These are phyloP conservation scores for Cladosporium sp. DNA, from an alignment of 2,329 filamentous ascomycete genomes.

Conservation along the genomic window DNA sequence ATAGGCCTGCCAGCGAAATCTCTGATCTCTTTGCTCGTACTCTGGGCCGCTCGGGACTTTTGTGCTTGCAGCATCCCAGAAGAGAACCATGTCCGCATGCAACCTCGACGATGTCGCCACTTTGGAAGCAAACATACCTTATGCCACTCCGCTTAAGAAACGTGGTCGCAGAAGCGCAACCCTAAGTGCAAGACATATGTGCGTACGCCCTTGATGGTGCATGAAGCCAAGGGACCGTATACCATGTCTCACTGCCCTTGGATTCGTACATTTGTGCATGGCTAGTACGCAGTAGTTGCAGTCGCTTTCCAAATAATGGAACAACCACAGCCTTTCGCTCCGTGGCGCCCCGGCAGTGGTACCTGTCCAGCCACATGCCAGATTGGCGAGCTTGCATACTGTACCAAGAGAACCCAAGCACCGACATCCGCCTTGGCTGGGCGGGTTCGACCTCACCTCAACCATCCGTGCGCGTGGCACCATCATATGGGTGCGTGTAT, in stretches of 20 bases:
- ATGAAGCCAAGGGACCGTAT: neutral
- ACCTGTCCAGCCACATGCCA: neutral
- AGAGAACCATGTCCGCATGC: neutral
- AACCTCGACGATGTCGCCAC: neutral
- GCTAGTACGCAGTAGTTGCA: neutral
- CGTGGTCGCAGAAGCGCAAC: neutral
- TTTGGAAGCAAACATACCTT: neutral
- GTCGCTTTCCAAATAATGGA: neutral
- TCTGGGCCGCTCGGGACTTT: neutral
- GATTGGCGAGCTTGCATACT: neutral
- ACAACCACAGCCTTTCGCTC: neutral
- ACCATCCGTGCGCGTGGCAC: neutral
- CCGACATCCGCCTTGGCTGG: conserved; percentile 2
- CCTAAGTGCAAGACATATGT: neutral
- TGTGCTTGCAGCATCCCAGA: neutral
- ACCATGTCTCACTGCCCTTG: conserved; percentile 5
- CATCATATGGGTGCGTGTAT: neutral
- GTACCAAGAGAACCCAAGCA: conserved; percentile 1
- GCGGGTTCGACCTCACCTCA: neutral
- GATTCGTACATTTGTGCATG: neutral
- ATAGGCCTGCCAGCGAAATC: neutral
- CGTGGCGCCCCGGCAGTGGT: neutral
- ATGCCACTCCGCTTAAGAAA: neutral
- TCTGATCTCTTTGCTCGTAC: neutral
- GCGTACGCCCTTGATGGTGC: neutral